These are phyloP conservation scores for Boletus edulis DNA, from an alignment of 768 basidiomycete genomes.

Conservation along the genomic window DNA sequence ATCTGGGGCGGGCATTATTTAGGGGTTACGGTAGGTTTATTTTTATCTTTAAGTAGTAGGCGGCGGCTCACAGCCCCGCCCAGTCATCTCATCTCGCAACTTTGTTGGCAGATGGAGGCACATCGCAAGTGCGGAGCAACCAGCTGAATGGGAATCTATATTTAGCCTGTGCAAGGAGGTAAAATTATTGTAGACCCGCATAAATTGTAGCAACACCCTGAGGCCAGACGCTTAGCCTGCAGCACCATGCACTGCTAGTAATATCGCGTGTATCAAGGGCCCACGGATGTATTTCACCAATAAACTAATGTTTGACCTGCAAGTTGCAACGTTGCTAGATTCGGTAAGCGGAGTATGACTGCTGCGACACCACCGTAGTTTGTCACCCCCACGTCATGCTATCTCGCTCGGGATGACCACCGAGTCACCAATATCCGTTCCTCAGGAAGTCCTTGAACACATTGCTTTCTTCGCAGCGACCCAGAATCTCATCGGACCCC, in stretches of 20 bases:
- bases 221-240: not conserved
- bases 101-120: conserved; percentile 49
- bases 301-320: no score
- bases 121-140: conserved; percentile 30
- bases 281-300: not conserved
- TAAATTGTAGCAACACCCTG: not conserved
- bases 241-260: not conserved
- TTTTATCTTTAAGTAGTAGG: not conserved
- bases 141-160: conserved; percentile 48
- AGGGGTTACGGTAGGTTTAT: conserved; percentile 45
- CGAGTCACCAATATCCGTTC: conserved; percentile 43
- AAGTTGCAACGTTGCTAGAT: not conserved
- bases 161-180: conserved; percentile 49
- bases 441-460: conserved; percentile 76
- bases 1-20: conserved; percentile 39
- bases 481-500: conserved; percentile 54
- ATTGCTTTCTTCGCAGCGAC: conserved; percentile 69
- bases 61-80: conserved; percentile 7
- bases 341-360: conserved; percentile 1
- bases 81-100: conserved; percentile 50
- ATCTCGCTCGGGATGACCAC: conserved; percentile 9
- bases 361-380: not conserved
- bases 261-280: conserved; percentile 6
- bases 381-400: not conserved
- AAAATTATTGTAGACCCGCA: conserved; percentile 7